Percentiles rank a stretch among this genome's conserved stretches.
Evolutionary conservation across 768 basidiomycete genomes (phyloP).

Genomic region (Imleria badia): DNA sequence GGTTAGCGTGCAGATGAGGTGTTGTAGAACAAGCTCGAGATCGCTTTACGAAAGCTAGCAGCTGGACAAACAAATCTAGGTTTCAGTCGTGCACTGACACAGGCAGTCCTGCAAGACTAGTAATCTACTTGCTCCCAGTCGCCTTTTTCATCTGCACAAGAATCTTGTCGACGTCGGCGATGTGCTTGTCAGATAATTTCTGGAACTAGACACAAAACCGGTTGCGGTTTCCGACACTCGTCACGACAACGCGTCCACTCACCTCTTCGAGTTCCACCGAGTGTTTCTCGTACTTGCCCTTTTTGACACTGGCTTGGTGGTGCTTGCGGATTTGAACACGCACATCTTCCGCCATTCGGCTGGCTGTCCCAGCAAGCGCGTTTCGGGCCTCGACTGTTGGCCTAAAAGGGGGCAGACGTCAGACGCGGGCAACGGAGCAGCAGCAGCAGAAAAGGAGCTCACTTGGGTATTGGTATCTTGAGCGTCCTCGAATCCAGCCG

Average conservation of each 20-base stretch:
- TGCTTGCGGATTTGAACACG: conserved; percentile 73
- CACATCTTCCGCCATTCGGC: conserved; percentile 70
- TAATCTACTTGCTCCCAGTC: conserved; percentile 32
- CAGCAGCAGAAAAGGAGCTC: conserved; percentile 10
- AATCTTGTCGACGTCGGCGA: conserved; percentile 66
- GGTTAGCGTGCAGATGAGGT: too few relatives aligned
- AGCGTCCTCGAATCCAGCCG: conserved; percentile 68
- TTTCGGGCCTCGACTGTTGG: conserved; percentile 74
- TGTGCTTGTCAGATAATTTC: conserved; percentile 60
- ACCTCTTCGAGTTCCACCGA: conserved; percentile 70
- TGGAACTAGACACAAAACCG: conserved; percentile 55
- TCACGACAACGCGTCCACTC: neutral
- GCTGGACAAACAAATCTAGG: neutral
- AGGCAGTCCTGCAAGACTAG: neutral
- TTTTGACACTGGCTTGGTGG: conserved; percentile 66
- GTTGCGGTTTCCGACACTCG: neutral
- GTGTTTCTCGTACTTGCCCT: conserved; percentile 66
- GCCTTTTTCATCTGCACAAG: conserved; percentile 63
- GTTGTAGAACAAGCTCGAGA: too few relatives aligned
- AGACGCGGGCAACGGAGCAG: neutral
- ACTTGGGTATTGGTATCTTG: conserved; percentile 82
- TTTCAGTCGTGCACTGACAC: neutral
- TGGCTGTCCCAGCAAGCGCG: conserved; percentile 52
- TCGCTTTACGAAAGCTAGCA: too few relatives aligned
- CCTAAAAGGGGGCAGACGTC: conserved; percentile 35